Evolutionary conservation across 352 stramenopile genomes (phyloP).

Genomic region (Globisporangium nodosum): DNA sequence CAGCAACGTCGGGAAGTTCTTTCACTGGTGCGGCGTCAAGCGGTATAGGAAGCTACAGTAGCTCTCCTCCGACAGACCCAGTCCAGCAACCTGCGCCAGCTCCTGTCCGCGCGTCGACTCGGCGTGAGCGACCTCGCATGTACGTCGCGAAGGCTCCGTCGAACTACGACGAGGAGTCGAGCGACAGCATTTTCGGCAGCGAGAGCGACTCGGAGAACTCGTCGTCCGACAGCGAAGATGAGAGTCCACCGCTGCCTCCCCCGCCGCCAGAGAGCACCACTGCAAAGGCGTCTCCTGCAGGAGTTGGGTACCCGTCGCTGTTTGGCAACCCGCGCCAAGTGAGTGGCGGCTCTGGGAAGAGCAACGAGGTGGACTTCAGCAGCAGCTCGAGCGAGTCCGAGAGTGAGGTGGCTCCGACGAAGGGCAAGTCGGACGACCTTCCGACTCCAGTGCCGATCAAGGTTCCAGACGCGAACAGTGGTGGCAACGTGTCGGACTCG

Average conservation of each 20-base stretch:
- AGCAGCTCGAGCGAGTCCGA: conserved; percentile 41
- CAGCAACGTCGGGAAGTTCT: not conserved
- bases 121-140: conserved; percentile 68
- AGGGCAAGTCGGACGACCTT: not conserved
- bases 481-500: conserved; percentile 17
- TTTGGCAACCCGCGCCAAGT: conserved; percentile 18
- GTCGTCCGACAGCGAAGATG: conserved; percentile 35
- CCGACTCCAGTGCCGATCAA: conserved; percentile 3
- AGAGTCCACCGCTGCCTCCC: conserved; percentile 32
- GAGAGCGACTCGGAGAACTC: conserved; percentile 54
- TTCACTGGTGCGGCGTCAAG: not conserved
- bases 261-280: conserved; percentile 14
- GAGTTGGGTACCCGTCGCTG: conserved; percentile 7
- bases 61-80: conserved; percentile 5
- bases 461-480: conserved; percentile 10
- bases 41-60: not conserved
- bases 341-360: conserved; percentile 25
- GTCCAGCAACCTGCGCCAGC: conserved; percentile 11
- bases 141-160: conserved; percentile 65
- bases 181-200: conserved; percentile 83
- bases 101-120: conserved; percentile 24
- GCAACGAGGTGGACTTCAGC: conserved; percentile 48
- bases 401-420: conserved; percentile 6
- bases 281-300: conserved; percentile 18
- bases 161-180: conserved; percentile 75